phyloP scores from a whole-genome alignment of 140 eudicot genomes.

The Ambrosia hybrid region DNA sequence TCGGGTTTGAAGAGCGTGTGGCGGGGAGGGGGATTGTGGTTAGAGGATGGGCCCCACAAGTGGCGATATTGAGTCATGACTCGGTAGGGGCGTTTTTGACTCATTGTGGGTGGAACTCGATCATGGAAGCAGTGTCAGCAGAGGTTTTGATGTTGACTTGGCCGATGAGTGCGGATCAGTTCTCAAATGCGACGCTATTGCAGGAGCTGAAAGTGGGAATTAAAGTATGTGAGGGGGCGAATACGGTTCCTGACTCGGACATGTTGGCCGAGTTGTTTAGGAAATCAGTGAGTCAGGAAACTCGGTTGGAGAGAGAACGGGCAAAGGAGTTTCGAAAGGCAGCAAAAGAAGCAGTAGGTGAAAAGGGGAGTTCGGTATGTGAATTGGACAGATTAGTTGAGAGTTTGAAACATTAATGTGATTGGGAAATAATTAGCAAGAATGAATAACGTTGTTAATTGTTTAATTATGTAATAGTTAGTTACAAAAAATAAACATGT shows the following conservation, averaged over 20 bases:
- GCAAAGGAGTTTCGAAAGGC: constrained; percentile 27
- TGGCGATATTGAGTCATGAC: constrained; percentile 23
- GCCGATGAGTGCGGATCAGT: constrained; percentile 31
- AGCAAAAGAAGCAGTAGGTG: constrained; percentile 34
- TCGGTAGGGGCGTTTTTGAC: constrained; percentile 29
- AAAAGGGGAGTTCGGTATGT: constrained; percentile 43
- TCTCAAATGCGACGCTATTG: constrained; percentile 13
- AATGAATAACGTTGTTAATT: neutral
- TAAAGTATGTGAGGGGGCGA: constrained; percentile 33
- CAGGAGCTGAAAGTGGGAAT: constrained; percentile 26
- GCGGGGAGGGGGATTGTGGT: constrained; percentile 26
- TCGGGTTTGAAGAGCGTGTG: constrained; percentile 22
- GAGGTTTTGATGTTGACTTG: constrained; percentile 20
- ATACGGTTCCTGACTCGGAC: constrained; percentile 35
- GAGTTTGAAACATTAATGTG: constrained; percentile 6
- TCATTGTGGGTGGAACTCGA: constrained; percentile 39
- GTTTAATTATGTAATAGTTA: neutral
- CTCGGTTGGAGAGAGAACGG: constrained; percentile 19
- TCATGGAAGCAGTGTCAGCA: constrained; percentile 15
- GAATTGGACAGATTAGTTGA: constrained; percentile 37
- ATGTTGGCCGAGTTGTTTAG: constrained; percentile 33
- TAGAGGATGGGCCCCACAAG: constrained; percentile 33
- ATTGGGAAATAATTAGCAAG: neutral
- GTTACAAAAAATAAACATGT: neutral
- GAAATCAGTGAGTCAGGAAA: constrained; percentile 15